Conservation (phyloP, 371 early-diverging fungal genomes). For the Mucor sp. region DNA sequence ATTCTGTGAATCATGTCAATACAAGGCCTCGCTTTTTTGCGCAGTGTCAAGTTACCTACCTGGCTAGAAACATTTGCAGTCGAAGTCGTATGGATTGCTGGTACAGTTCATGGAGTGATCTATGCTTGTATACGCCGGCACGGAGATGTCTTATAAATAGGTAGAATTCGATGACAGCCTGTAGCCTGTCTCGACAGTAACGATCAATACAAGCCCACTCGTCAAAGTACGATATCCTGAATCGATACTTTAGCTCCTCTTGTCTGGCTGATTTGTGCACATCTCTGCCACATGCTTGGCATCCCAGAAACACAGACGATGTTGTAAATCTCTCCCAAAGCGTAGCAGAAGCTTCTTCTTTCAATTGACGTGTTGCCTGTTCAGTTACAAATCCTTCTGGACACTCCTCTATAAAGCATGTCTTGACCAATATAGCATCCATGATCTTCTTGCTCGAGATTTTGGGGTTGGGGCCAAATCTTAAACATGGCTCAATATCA, state of each 20-base stretch:
- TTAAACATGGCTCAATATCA: conserved; percentile 76
- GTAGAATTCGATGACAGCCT: conserved; percentile 80
- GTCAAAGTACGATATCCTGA: conserved; percentile 66
- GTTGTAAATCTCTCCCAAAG: conserved; percentile 57
- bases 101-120: conserved; percentile 66
- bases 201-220: conserved; percentile 80
- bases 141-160: conserved; percentile 74
- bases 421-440: conserved; percentile 68
- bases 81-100: conserved; percentile 65
- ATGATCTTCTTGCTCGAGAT: conserved; percentile 65
- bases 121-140: conserved; percentile 69
- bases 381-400: conserved; percentile 34
- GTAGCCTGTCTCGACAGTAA: conserved; percentile 77
- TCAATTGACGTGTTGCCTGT: conserved; percentile 26
- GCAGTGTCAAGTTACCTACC: conserved; percentile 17
- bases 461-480: conserved; percentile 70
- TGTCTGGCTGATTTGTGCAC: conserved; percentile 23
- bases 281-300: conserved; percentile 45
- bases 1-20: conserved; percentile 19
- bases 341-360: conserved; percentile 29
- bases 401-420: conserved; percentile 72
- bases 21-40: not conserved
- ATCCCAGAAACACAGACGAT: conserved; percentile 43
- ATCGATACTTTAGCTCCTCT: conserved; percentile 66
- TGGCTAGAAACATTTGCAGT: conserved; percentile 63